Evolutionary conservation across 2,329 filamentous ascomycete species (phyloP), one percentile per base, ranked within the genome.

Genomic region (Fusarium domesticum): DNA sequence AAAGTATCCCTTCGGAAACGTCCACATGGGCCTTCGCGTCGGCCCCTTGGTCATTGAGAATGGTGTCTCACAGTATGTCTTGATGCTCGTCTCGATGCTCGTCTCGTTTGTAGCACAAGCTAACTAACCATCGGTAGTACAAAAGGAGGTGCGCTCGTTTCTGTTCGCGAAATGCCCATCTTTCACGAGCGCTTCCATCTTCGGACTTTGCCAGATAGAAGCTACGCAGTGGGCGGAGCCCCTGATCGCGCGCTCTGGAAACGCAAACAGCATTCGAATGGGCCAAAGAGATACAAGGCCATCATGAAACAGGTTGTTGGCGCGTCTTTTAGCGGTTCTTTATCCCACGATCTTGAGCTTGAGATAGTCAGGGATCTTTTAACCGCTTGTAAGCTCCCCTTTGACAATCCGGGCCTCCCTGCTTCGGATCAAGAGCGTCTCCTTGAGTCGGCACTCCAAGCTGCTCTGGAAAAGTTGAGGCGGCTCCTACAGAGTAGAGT

Each of bases 251-350:
- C 15, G 5, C 23, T 43, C 18, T 57, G 33, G 50, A 47, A 31
- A 18, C 53, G 53, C 3, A 53, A 48, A 18, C 35, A 50, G 6
- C 39, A 43, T 18, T 32, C 6, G 12, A 35, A 8, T 3, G 15
- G 15, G 2, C 53, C 39, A 2, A 69, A 67, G 45, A 59, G 64
- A 28, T 67, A 65, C 56, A 68, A 68, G 33, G 60, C 60, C 20
- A 53, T 69, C 35, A 63, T 70, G 63, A 71, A 71, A 43, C 68
- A 71, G 48, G 61, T 71, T 6, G 61, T 69, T 5, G 69, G 69
- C 0, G 58, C 53, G 0, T 59, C 67, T 5, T 71, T 71, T 38
- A 59, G 53, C 3, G 61, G 64, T 5, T 31, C 59, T 8, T 51
- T 65, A 4, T 25, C 55, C 15, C 37, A 56, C 5, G 31, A 52